Evolutionary conservation across 2,329 filamentous ascomycete species (phyloP).

Genomic region (Paraconiothyrium sp.): DNA sequence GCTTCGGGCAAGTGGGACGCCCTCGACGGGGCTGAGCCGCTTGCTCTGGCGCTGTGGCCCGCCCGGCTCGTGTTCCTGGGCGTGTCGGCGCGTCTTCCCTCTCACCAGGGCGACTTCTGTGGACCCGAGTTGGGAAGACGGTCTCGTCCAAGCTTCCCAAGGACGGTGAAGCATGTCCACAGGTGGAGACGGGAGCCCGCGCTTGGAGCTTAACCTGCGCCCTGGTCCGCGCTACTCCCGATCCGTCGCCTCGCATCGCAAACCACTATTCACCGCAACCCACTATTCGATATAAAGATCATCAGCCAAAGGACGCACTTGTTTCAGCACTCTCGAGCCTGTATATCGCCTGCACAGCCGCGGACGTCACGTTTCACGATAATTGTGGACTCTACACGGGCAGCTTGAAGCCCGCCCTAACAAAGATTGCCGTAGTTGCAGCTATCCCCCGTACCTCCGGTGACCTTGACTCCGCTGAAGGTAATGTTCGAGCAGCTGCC

Average conservation of each 20-base stretch:
- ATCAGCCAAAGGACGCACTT: neutral
- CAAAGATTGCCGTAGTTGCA: no score
- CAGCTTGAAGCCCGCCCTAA: no score
- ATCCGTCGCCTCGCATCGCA: neutral
- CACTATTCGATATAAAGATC: neutral
- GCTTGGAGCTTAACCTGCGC: constrained; percentile 3
- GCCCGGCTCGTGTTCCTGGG: constrained; percentile 3
- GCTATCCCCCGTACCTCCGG: no score
- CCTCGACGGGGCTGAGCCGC: constrained; percentile 1
- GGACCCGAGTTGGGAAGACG: neutral
- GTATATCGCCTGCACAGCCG: neutral
- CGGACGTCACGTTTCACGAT: neutral
- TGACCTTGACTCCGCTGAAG: no score
- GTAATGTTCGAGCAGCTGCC: no score
- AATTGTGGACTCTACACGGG: no score
- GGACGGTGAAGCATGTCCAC: constrained; percentile 1
- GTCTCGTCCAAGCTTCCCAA: neutral
- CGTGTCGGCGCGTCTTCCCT: neutral
- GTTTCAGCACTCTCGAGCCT: neutral
- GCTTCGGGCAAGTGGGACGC: constrained; percentile 1
- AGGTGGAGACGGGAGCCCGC: neutral
- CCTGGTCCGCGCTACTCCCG: neutral
- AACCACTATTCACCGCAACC: neutral
- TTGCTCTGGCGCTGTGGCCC: neutral
- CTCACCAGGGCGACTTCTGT: neutral